phyloP scores from a whole-genome alignment of 2,329 filamentous ascomycete genomes.

The Colletotrichum sansevieriae region DNA sequence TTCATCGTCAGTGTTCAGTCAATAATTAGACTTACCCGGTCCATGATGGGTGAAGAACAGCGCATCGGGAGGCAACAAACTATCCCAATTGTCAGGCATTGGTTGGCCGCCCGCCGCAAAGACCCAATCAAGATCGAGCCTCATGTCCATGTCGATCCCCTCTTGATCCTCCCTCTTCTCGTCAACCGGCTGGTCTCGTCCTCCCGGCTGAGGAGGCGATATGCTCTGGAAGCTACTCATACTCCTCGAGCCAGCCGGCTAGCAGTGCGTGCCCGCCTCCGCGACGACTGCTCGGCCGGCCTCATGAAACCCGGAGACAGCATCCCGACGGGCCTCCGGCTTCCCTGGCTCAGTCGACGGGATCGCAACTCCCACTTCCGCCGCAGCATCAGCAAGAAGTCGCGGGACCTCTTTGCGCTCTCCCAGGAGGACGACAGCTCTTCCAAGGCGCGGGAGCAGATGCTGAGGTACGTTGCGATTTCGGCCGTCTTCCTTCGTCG shows the following conservation, averaged over 20 bases:
- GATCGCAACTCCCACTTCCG: conserved; percentile 33
- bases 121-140: conserved; percentile 35
- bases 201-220: background rate
- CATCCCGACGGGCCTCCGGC: background rate
- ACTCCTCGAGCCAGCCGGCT: conserved; percentile 5
- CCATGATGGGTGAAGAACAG: conserved; percentile 2
- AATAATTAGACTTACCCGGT: background rate
- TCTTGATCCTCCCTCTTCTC: conserved; percentile 1
- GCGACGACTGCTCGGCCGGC: background rate
- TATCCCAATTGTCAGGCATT: conserved; percentile 20
- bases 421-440: conserved; percentile 44
- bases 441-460: conserved; percentile 46
- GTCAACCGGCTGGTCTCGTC: background rate
- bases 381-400: conserved; percentile 45
- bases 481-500: conserved; percentile 30
- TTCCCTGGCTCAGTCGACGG: background rate
- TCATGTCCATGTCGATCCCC: conserved; percentile 23
- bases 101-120: conserved; percentile 22
- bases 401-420: conserved; percentile 44
- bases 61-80: conserved; percentile 11
- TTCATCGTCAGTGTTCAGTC: background rate
- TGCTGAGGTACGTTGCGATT: conserved; percentile 40
- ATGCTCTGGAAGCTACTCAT: conserved; percentile 16
- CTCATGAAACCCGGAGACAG: background rate
- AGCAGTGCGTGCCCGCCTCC: conserved; percentile 13